Evolutionary conservation across 2,329 filamentous ascomycete genomes (phyloP).

Genomic region (Xylariales sp.): DNA sequence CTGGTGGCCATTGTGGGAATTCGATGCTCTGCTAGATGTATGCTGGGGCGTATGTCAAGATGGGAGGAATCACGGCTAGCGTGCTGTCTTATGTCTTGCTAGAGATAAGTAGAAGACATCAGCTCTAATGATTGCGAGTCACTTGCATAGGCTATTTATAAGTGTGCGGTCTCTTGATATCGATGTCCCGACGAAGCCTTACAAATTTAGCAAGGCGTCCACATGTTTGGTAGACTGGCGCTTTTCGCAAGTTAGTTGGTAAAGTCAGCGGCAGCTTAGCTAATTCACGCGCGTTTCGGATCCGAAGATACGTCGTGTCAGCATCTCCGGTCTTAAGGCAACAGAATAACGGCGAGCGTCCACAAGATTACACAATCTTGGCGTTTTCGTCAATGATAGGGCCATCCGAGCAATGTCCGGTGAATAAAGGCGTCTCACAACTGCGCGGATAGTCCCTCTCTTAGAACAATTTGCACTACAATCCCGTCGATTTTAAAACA

Average conservation of each 20-base stretch:
- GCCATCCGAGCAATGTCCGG: background rate
- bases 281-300: conserved; percentile 32
- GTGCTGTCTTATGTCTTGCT: conserved; percentile 10
- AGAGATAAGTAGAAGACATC: background rate
- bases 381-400: background rate
- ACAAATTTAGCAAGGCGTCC: background rate
- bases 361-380: background rate
- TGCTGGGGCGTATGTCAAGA: background rate
- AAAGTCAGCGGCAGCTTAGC: conserved; percentile 16
- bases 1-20: conserved; percentile 36
- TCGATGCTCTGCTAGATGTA: background rate
- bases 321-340: conserved; percentile 1
- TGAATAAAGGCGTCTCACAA: background rate
- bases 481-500: background rate
- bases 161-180: background rate
- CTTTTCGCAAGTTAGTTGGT: background rate
- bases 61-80: background rate
- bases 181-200: background rate
- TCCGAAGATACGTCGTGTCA: background rate
- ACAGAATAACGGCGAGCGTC: background rate
- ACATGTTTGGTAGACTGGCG: background rate
- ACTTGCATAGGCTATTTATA: conserved; percentile 15
- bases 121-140: background rate
- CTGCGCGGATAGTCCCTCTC: background rate
- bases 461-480: background rate